Percentiles rank a stretch among this genome's conserved stretches.
These are phyloP conservation scores for Fistulifera solaris DNA, from an alignment of 108 stramenopile genomes.

Conservation along the genomic window DNA sequence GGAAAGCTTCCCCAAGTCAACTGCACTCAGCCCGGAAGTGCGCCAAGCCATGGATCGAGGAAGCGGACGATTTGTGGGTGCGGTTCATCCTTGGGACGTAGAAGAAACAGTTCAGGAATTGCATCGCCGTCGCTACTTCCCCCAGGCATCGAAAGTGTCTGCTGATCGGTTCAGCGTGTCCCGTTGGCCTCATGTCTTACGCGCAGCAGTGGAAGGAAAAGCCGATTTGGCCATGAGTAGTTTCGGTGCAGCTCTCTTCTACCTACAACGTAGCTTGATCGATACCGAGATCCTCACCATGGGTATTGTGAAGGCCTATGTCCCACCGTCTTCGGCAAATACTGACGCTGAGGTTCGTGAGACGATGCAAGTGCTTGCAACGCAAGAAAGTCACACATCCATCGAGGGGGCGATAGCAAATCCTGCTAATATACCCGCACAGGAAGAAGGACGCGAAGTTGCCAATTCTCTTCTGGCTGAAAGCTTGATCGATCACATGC, in stretches of 20 bases:
- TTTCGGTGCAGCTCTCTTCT: conserved; percentile 82
- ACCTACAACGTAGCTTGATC: conserved; percentile 85
- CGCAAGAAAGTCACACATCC: not conserved
- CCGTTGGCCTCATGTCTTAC: conserved; percentile 83
- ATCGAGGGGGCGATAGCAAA: no score
- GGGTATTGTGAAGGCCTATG: conserved; percentile 83
- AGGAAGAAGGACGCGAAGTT: not conserved
- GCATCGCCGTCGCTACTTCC: conserved; percentile 74
- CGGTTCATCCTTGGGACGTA: conserved; percentile 78
- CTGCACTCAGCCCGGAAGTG: conserved; percentile 46
- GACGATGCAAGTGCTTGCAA: conserved; percentile 3
- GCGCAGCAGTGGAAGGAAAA: conserved; percentile 66
- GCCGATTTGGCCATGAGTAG: conserved; percentile 71
- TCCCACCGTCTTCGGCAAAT: conserved; percentile 38
- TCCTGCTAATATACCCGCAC: not conserved
- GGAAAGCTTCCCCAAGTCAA: conserved; percentile 65
- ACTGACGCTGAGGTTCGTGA: conserved; percentile 10
- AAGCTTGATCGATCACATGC: conserved; percentile 44
- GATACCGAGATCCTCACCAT: conserved; percentile 88
- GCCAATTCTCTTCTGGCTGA: not conserved
- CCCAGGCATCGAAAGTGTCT: conserved; percentile 40
- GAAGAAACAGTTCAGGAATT: conserved; percentile 66
- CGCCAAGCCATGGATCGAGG: conserved; percentile 43
- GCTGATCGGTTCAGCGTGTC: conserved; percentile 9
- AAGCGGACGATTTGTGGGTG: not conserved